Evolutionary conservation across 2,329 filamentous ascomycete species (phyloP).

Genomic region (Onygenales sp.): DNA sequence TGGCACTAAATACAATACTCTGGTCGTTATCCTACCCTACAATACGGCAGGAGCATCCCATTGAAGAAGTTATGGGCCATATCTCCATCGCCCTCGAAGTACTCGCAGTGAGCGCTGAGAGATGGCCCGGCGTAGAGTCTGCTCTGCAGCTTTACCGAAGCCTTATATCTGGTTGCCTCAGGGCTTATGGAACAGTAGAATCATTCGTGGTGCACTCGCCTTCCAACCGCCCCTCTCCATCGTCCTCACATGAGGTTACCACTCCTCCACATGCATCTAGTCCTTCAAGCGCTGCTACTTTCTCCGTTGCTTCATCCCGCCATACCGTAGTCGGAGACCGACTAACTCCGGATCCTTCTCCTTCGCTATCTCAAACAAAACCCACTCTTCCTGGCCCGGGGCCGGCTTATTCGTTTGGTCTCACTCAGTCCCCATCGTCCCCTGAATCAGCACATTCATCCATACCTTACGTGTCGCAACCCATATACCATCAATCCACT

Average conservation of each 20-base stretch:
- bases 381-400: neutral
- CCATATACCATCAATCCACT: neutral
- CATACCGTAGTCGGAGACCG: constrained; percentile 19
- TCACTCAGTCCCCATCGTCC: neutral
- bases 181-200: constrained; percentile 64
- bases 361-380: constrained; percentile 18
- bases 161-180: constrained; percentile 74
- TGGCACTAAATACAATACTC: constrained; percentile 81
- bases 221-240: constrained; percentile 33
- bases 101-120: constrained; percentile 68
- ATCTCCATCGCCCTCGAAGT: constrained; percentile 67
- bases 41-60: constrained; percentile 61
- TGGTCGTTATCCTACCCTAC: constrained; percentile 87
- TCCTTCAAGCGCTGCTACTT: constrained; percentile 28
- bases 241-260: constrained; percentile 28
- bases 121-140: constrained; percentile 84
- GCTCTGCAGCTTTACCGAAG: constrained; percentile 81
- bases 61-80: constrained; percentile 66
- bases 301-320: constrained; percentile 26
- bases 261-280: constrained; percentile 32
- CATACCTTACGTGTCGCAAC: neutral
- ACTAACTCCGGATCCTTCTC: constrained; percentile 14
- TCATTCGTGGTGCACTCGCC: constrained; percentile 42
- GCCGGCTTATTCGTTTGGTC: neutral
- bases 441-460: neutral